Percentiles rank a stretch among this genome's conserved stretches.
These are phyloP conservation scores for Pichia sp. DNA, from an alignment of 1,139 yeast species.

Conservation along the genomic window DNA sequence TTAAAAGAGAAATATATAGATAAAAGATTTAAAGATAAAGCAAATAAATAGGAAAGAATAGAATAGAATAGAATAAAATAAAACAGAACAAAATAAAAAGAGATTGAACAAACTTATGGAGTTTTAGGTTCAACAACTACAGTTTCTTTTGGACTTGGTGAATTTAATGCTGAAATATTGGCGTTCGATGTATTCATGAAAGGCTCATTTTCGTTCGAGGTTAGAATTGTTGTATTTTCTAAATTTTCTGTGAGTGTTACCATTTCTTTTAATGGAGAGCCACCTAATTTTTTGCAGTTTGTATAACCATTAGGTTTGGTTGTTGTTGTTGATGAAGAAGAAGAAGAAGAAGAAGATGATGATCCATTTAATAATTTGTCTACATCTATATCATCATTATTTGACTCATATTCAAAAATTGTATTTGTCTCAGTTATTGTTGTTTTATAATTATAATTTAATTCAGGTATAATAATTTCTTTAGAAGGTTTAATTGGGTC, in stretches of 20 bases:
- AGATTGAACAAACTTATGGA: slow-evolving; percentile 1
- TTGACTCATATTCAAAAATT: neutral
- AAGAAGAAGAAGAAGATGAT: too few relatives aligned
- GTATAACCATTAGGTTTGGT: neutral
- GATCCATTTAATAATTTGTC: slow-evolving; percentile 5
- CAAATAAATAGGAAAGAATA: neutral
- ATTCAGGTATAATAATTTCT: slow-evolving; percentile 7
- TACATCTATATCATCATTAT: slow-evolving; percentile 1
- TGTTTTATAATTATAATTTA: too few relatives aligned
- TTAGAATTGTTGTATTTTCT: neutral
- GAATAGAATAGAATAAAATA: neutral
- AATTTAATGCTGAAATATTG: neutral
- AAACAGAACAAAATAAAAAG: neutral
- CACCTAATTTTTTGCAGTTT: neutral
- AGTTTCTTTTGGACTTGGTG: neutral
- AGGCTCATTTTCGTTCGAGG: too few relatives aligned
- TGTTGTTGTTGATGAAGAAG: too few relatives aligned
- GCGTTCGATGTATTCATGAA: too few relatives aligned
- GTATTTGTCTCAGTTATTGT: too few relatives aligned
- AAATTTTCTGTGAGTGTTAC: neutral
- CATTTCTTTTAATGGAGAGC: slow-evolving; percentile 13
- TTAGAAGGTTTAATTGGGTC: neutral
- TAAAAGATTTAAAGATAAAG: neutral
- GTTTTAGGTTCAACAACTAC: slow-evolving; percentile 8
- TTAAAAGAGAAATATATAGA: neutral